Conservation (phyloP, 441 rosid genomes). For the Corymbia calophylla region DNA sequence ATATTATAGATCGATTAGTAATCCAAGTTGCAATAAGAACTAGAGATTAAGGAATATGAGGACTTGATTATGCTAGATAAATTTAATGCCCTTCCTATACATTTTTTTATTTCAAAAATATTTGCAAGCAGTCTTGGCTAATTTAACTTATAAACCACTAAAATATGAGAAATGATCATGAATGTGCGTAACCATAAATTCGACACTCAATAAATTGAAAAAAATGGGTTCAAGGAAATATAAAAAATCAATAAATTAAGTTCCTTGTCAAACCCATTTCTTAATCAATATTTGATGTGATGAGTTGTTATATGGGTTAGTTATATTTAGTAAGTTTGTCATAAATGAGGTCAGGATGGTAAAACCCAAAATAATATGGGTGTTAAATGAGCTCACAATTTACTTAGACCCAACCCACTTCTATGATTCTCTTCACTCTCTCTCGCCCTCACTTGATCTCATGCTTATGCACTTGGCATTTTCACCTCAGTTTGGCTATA, state of each 20-base stretch:
- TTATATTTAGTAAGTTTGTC: too few relatives aligned
- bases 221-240: neutral
- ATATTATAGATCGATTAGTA: rapidly evolving
- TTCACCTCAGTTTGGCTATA: neutral
- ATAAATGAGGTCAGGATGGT: neutral
- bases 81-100: neutral
- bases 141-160: neutral
- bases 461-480: too few relatives aligned
- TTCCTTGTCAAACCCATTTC: neutral
- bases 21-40: neutral
- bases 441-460: neutral
- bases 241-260: neutral
- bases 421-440: neutral
- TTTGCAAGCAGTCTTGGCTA: neutral
- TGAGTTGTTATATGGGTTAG: neutral
- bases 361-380: neutral
- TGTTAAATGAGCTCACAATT: neutral
- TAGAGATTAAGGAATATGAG: neutral
- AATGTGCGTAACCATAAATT: too few relatives aligned
- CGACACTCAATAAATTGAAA: neutral
- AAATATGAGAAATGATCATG: too few relatives aligned
- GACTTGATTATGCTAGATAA: neutral
- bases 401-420: neutral
- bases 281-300: neutral
- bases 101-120: too few relatives aligned